phyloP scores from a whole-genome alignment of 2,329 filamentous ascomycete species.

The Calonectria pteridis region DNA sequence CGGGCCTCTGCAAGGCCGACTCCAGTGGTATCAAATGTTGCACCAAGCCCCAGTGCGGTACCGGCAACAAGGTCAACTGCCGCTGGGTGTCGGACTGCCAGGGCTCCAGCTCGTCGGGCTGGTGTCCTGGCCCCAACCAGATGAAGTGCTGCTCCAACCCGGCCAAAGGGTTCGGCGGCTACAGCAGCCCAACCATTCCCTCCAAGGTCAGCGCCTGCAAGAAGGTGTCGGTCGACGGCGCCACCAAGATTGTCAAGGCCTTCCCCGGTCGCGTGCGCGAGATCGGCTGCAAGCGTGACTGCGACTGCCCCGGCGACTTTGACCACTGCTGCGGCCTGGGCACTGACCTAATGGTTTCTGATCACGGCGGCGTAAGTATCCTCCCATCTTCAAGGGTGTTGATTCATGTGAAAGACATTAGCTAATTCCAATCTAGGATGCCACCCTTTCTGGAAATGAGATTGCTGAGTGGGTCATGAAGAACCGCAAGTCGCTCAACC shows the following conservation, averaged over 20 bases:
- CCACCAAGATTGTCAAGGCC: constrained; percentile 50
- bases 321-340: constrained; percentile 56
- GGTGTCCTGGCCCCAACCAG: constrained; percentile 54
- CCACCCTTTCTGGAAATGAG: constrained; percentile 53
- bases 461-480: constrained; percentile 65
- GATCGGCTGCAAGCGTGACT: constrained; percentile 50
- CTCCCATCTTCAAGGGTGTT: background rate
- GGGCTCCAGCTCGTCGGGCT: constrained; percentile 44
- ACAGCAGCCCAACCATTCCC: constrained; percentile 49
- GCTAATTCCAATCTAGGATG: constrained; percentile 39
- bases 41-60: constrained; percentile 53
- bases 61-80: constrained; percentile 50
- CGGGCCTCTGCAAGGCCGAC: constrained; percentile 54
- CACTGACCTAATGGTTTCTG: constrained; percentile 54
- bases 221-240: constrained; percentile 51
- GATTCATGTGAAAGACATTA: background rate
- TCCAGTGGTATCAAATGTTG: constrained; percentile 57
- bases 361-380: constrained; percentile 52
- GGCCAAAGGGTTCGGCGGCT: constrained; percentile 51
- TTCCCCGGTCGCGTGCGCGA: constrained; percentile 52
- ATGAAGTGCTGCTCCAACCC: constrained; percentile 55
- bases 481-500: constrained; percentile 53
- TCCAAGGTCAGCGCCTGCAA: constrained; percentile 52
- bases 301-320: constrained; percentile 47
- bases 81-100: constrained; percentile 54